Percentiles rank a stretch among this genome's conserved stretches.
These are phyloP conservation scores for Rhizopogon salebrosus DNA, from an alignment of 768 basidiomycete species.

Conservation along the genomic window DNA sequence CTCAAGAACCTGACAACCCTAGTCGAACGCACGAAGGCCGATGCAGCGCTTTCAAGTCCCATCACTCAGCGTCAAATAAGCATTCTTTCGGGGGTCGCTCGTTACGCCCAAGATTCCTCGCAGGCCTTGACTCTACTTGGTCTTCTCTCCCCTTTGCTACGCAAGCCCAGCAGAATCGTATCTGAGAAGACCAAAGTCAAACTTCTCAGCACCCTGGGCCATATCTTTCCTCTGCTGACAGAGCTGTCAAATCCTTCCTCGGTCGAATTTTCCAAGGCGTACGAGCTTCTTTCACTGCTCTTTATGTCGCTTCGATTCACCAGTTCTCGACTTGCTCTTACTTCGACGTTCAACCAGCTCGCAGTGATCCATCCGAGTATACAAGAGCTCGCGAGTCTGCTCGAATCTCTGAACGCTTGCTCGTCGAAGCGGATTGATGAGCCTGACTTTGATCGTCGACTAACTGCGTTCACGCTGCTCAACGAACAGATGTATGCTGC, in stretches of 20 bases:
- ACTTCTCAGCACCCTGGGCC: constrained; percentile 65
- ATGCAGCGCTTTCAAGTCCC: constrained; percentile 47
- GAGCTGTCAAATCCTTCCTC: constrained; percentile 47
- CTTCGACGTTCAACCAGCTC: constrained; percentile 57
- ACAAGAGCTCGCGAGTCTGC: constrained; percentile 42
- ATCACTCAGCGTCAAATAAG: constrained; percentile 78
- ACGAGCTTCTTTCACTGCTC: constrained; percentile 64
- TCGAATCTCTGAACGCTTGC: constrained; percentile 79
- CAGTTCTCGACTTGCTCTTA: constrained; percentile 62
- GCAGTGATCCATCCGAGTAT: constrained; percentile 38
- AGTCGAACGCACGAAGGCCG: constrained; percentile 56
- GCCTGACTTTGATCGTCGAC: constrained; percentile 85
- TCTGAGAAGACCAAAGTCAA: constrained; percentile 85
- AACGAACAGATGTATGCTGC: constrained; percentile 59
- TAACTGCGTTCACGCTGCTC: constrained; percentile 66
- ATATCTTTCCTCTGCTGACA: constrained; percentile 61
- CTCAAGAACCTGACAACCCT: constrained; percentile 67
- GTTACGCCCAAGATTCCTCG: constrained; percentile 58
- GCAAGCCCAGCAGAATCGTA: constrained; percentile 67
- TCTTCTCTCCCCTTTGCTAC: constrained; percentile 76
- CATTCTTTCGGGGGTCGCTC: constrained; percentile 76
- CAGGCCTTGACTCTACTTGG: constrained; percentile 72
- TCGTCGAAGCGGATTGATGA: constrained; percentile 81
- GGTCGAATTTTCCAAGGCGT: constrained; percentile 45
- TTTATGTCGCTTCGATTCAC: constrained; percentile 76